Evolutionary conservation across 352 stramenopile genomes (phyloP), one percentile per base, ranked within the genome.

Genomic region (Peronosclerospora sorghi): DNA sequence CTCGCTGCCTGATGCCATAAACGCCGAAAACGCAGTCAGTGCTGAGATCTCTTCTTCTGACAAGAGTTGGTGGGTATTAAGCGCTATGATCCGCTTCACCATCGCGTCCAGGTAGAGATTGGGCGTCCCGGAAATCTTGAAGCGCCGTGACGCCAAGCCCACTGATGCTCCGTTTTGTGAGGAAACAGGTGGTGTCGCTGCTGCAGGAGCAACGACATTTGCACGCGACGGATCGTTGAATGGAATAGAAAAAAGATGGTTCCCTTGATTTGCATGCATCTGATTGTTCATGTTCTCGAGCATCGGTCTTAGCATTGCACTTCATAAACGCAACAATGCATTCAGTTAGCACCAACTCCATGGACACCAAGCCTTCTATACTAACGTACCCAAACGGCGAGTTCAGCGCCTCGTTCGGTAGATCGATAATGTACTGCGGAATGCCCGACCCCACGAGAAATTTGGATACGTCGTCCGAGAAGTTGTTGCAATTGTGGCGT

Each of bases 401-500:
- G 5, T 79, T 82, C 1, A 97, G 63, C 27, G 90, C 87, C 57
- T 86, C 72, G 28, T 86, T 70, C 1, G 90, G 90, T 9, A 96
- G 60, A 28, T 95, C 72, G 19, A 96, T 44, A 50, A 97, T 96
- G 66, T 83, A 78, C 35, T 78, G 62, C 12, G 93, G 93, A 39
- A 98, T 96, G 27, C 87, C 77, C 8, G 52, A 60, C 4, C 73
- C 68, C 8, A 97, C 60, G 12, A 94, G 56, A 45, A 98, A 95
- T 32, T 64, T 76, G 29, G 87, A 68, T 12, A 94, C 71, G 42
- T 95, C 84, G 58, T 98, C 68, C 8, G 73, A 88, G 54, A 98
- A 98, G 58, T 97, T 97, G 71, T 98, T 98, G 76, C 95, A 98
- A 62, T 98, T 98, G 51, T 96, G 68, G 38, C 68, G 57, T 32